Conservation (phyloP, 2,329 filamentous ascomycete genomes). For the Talaromyces pinophilus region DNA sequence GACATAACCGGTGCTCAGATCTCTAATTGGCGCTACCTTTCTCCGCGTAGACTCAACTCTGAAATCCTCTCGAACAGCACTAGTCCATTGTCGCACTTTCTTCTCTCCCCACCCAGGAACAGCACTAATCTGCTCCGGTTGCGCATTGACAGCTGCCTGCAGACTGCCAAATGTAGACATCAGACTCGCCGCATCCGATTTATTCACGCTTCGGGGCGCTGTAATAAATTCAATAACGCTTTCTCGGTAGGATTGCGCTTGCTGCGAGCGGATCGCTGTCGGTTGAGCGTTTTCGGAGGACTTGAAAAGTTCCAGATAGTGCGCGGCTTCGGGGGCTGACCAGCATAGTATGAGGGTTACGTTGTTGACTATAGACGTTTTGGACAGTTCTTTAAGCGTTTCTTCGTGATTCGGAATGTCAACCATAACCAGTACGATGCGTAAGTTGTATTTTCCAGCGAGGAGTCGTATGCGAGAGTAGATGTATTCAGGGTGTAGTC, state of each 20-base stretch:
- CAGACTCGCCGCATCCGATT: slow-evolving; percentile 86
- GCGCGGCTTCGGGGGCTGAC: slow-evolving; percentile 88
- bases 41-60: slow-evolving; percentile 70
- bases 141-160: slow-evolving; percentile 81
- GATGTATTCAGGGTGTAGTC: slow-evolving; percentile 95
- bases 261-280: slow-evolving; percentile 79
- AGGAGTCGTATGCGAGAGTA: slow-evolving; percentile 87
- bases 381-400: slow-evolving; percentile 81
- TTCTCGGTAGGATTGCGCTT: slow-evolving; percentile 80
- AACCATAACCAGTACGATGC: slow-evolving; percentile 85
- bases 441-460: slow-evolving; percentile 81
- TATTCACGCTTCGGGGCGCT: slow-evolving; percentile 84
- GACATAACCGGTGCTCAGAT: slow-evolving; percentile 23
- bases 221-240: slow-evolving; percentile 91
- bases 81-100: slow-evolving; percentile 86
- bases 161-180: slow-evolving; percentile 92
- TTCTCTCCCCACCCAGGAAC: slow-evolving; percentile 94
- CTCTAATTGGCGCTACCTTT: slow-evolving; percentile 41
- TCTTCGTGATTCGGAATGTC: slow-evolving; percentile 96
- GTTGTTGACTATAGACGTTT: slow-evolving; percentile 89
- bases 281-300: slow-evolving; percentile 85
- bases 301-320: slow-evolving; percentile 94
- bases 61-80: slow-evolving; percentile 81
- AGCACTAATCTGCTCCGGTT: slow-evolving; percentile 77
- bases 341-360: slow-evolving; percentile 90